phyloP scores from a whole-genome alignment of 2,329 filamentous ascomycete genomes.

The Claviceps humidiphila region DNA sequence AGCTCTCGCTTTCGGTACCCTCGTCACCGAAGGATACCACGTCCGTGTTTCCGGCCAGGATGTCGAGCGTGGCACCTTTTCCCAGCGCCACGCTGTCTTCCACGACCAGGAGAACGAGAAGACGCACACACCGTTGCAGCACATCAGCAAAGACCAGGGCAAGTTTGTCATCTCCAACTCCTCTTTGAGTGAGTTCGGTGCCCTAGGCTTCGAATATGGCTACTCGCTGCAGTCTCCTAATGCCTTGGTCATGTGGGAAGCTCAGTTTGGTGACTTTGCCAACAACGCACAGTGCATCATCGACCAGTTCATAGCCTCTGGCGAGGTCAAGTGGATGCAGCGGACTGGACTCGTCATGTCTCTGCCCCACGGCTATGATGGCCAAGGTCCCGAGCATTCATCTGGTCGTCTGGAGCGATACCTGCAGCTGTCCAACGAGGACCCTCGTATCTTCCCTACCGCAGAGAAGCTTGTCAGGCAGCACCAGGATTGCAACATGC shows the following conservation, averaged over 20 bases:
- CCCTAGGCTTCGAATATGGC: conserved; percentile 93
- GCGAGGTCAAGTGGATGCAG: conserved; percentile 98
- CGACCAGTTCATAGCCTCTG: conserved; percentile 95
- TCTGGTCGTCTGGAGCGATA: conserved; percentile 96
- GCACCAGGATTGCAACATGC: conserved; percentile 99
- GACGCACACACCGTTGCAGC: conserved; percentile 84
- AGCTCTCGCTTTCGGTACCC: conserved; percentile 82
- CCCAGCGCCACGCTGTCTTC: conserved; percentile 90
- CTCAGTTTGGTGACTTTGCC: conserved; percentile 98
- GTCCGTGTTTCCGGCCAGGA: conserved; percentile 97
- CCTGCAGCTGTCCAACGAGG: conserved; percentile 93
- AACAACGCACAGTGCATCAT: conserved; percentile 99
- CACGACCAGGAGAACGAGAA: conserved; percentile 93
- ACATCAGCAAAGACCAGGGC: conserved; percentile 81
- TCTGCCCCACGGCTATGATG: conserved; percentile 93
- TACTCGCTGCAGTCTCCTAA: conserved; percentile 96
- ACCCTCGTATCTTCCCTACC: conserved; percentile 82
- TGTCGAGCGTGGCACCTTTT: conserved; percentile 98
- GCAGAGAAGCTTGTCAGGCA: conserved; percentile 85
- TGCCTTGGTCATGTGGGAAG: conserved; percentile 98
- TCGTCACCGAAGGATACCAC: conserved; percentile 88
- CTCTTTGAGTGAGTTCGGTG: conserved; percentile 57
- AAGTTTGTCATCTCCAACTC: conserved; percentile 97
- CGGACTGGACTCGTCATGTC: conserved; percentile 93
- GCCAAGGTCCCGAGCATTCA: conserved; percentile 95